Conservation (phyloP, 2,329 filamentous ascomycete genomes). For the Claviceps arundinis region DNA sequence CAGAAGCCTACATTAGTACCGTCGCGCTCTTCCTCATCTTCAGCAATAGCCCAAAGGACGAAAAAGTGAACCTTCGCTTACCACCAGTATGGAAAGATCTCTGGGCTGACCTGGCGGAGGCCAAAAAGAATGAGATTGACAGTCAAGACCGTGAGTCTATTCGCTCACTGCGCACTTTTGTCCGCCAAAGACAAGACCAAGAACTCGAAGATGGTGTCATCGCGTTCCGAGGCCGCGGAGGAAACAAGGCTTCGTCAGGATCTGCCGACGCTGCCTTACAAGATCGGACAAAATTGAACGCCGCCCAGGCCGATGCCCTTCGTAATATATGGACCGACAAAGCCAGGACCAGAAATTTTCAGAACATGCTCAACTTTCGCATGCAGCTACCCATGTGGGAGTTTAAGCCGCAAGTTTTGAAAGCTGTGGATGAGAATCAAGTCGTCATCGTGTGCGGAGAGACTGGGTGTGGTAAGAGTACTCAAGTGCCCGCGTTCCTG, state of each 20-base stretch:
- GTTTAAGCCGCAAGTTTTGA: slow-evolving; percentile 66
- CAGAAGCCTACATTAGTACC: slow-evolving; percentile 76
- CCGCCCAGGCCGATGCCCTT: slow-evolving; percentile 33
- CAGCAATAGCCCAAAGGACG: slow-evolving; percentile 64
- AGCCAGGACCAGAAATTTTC: slow-evolving; percentile 46
- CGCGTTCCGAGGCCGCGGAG: slow-evolving; percentile 53
- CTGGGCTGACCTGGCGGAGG: slow-evolving; percentile 64
- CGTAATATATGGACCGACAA: slow-evolving; percentile 49
- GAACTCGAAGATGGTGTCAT: slow-evolving; percentile 64
- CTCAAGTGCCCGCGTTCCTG: slow-evolving; percentile 88
- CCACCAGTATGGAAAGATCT: slow-evolving; percentile 73
- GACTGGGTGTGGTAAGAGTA: slow-evolving; percentile 95
- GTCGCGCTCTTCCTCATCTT: slow-evolving; percentile 72
- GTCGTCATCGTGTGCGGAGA: slow-evolving; percentile 92
- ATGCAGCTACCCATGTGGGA: slow-evolving; percentile 81
- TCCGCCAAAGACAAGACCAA: slow-evolving; percentile 55
- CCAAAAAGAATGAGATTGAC: slow-evolving; percentile 58
- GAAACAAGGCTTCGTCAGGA: slow-evolving; percentile 33
- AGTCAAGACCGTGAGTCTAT: slow-evolving; percentile 55
- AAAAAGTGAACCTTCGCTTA: slow-evolving; percentile 68
- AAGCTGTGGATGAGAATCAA: slow-evolving; percentile 64
- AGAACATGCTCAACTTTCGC: slow-evolving; percentile 65
- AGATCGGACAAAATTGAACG: slow-evolving; percentile 29
- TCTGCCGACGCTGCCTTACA: slow-evolving; percentile 31
- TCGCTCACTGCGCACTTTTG: slow-evolving; percentile 52